These are phyloP conservation scores for Lentinula raphanica DNA, from an alignment of 768 basidiomycete species.

Conservation along the genomic window DNA sequence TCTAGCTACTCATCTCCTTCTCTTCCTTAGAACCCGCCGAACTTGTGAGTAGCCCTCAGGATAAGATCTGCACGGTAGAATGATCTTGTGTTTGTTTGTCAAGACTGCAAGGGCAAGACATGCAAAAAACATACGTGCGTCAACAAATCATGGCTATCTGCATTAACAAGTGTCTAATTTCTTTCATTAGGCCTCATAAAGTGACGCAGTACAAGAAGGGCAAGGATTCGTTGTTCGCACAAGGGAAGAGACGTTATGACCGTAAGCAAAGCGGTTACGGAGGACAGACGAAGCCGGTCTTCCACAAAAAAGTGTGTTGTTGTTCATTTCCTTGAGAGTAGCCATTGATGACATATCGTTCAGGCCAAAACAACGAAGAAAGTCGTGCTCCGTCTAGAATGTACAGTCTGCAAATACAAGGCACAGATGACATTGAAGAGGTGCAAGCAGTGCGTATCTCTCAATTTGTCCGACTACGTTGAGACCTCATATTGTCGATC, in stretches of 20 bases:
- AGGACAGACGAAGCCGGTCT: conserved; percentile 99
- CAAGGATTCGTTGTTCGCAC: conserved; percentile 95
- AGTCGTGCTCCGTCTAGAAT: conserved; percentile 96
- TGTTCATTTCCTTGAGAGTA: background rate
- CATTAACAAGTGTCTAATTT: conserved; percentile 8
- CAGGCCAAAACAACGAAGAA: conserved; percentile 99
- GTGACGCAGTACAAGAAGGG: conserved; percentile 99
- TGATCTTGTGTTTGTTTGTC: conserved; percentile 4
- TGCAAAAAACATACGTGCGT: conserved; percentile 97
- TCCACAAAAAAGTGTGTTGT: conserved; percentile 93
- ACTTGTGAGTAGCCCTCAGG: conserved; percentile 68
- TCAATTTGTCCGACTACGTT: background rate
- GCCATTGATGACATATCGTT: background rate
- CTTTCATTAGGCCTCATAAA: conserved; percentile 79
- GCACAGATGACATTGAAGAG: conserved; percentile 95
- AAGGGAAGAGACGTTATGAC: conserved; percentile 99
- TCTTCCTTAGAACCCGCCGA: conserved; percentile 72
- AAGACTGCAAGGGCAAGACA: conserved; percentile 93
- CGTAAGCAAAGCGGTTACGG: conserved; percentile 98
- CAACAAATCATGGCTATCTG: background rate
- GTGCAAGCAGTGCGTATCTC: conserved; percentile 86
- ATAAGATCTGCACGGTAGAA: background rate
- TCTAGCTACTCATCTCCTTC: conserved; percentile 13
- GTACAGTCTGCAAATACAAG: conserved; percentile 98
- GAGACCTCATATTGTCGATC: background rate